Evolutionary conservation across 345 rosid species (phyloP), one percentile per base, ranked within the genome.

Genomic region (Ceriops decandra): DNA sequence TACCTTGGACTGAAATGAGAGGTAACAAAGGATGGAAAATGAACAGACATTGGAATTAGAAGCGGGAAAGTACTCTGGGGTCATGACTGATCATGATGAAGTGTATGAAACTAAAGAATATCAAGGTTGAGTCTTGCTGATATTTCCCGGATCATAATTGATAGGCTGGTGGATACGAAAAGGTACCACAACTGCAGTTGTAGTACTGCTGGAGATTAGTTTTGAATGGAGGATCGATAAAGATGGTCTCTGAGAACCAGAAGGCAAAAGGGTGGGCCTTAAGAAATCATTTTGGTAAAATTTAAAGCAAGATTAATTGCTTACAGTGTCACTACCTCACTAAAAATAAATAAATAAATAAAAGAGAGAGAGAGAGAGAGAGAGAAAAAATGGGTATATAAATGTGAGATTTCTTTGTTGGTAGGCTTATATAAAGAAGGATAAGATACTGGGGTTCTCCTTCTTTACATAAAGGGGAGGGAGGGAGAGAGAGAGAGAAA

Each of bases 361-460:
- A 10, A 5, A 3, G 49, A 2, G 31, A 10, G 21, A 56, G 76
- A 3, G 49, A 2, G 31, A 10, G 21, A 56, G 76, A 28, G 0
- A 63, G 60, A 15, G 24, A 9, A n/a, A 3, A 38, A 66, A 69
- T 16, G n/a, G 19, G 53, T 6, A 46, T 78, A 73, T 79, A 76
- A 77, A 76, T 73, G 75, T 65, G 74, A 68, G 68, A 69, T 75
- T 74, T 68, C 65, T 57, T 42, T 61, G 67, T 66, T 62, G 77
- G 80, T 64, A 73, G 74, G 79, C 80, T 87, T 89, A 82, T 87
- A 87, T 74, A 91, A 85, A 78, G 85, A 75, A 76, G 71, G 77
- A 64, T 75, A 70, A 74, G 81, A 57, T 74, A 77, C 56, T 81
- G 86, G 79, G 79, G 64, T 80, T 77, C 82, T 72, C 80, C 80